phyloP scores from a whole-genome alignment of 768 basidiomycete genomes.

The Cystobasidium onofrii region DNA sequence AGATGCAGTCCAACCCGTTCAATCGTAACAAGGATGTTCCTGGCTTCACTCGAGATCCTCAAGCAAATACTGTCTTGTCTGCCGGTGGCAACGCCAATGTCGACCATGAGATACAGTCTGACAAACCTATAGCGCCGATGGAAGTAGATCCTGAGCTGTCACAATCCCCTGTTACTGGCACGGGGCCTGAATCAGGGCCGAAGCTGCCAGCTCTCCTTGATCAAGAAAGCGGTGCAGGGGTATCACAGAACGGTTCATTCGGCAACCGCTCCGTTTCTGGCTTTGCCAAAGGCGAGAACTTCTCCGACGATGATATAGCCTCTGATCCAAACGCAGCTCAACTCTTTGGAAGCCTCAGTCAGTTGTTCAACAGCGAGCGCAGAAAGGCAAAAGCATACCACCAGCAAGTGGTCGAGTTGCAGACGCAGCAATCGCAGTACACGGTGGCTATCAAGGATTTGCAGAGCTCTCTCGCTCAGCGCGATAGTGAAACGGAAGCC shows the following conservation, averaged over 20 bases:
- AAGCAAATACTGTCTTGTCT: no score
- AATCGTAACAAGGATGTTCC: not conserved
- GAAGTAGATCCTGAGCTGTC: no score
- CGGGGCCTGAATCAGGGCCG: no score
- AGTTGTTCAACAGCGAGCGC: slow-evolving; percentile 17
- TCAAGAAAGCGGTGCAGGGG: not conserved
- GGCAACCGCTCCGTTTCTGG: not conserved
- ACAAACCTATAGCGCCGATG: no score
- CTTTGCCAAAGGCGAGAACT: not conserved
- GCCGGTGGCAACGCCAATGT: no score
- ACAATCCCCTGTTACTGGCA: no score
- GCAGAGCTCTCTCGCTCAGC: not conserved
- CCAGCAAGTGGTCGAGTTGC: not conserved
- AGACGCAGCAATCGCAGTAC: not conserved
- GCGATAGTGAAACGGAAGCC: not conserved
- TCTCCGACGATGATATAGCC: slow-evolving; percentile 15
- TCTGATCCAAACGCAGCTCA: slow-evolving; percentile 23
- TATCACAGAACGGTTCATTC: not conserved
- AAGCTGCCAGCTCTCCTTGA: not conserved
- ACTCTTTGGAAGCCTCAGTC: slow-evolving; percentile 27
- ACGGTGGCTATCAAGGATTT: not conserved
- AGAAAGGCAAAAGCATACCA: slow-evolving; percentile 2
- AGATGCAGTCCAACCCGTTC: not conserved
- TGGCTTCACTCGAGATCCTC: not conserved
- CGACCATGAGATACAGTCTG: no score